Conservation (phyloP, 208 protist genomes). For the Herpetomonas samuelpessoai region DNA sequence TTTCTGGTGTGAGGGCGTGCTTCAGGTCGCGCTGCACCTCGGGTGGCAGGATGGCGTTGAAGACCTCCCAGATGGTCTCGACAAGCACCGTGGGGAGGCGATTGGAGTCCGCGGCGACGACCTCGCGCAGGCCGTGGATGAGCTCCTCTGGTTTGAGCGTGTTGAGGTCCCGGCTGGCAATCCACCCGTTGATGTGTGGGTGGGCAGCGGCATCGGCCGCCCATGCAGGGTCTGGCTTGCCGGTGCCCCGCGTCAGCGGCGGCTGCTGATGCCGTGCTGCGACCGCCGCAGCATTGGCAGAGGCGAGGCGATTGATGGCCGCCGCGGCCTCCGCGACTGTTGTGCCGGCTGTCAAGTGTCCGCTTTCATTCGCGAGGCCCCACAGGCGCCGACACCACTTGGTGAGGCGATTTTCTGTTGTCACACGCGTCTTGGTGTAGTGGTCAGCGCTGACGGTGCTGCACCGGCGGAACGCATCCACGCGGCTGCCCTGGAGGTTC, state of each 20-base stretch:
- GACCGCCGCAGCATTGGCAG: no score
- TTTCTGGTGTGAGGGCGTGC: slow-evolving; percentile 16
- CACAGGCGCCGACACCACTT: slow-evolving; percentile 73
- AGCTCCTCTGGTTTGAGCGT: slow-evolving; percentile 11
- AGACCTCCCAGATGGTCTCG: slow-evolving; percentile 67
- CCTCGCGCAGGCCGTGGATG: slow-evolving; percentile 25
- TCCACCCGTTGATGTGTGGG: background rate
- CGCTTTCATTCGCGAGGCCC: slow-evolving; percentile 27
- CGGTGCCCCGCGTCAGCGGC: background rate
- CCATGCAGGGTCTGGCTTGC: background rate
- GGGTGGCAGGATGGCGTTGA: slow-evolving; percentile 56
- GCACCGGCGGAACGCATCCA: no score
- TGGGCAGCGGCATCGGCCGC: background rate
- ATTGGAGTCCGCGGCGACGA: slow-evolving; percentile 38
- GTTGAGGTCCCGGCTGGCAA: background rate
- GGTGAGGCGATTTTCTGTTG: slow-evolving; percentile 55
- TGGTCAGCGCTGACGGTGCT: background rate
- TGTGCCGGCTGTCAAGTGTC: background rate
- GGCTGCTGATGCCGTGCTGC: background rate
- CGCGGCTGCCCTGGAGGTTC: no score
- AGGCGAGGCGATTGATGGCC: background rate
- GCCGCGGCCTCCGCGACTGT: background rate
- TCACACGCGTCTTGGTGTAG: slow-evolving; percentile 1
- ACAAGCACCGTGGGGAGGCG: slow-evolving; percentile 49
- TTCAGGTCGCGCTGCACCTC: slow-evolving; percentile 26